Conservation (phyloP, 1,139 yeast species). For the Suhomyces maxii region DNA sequence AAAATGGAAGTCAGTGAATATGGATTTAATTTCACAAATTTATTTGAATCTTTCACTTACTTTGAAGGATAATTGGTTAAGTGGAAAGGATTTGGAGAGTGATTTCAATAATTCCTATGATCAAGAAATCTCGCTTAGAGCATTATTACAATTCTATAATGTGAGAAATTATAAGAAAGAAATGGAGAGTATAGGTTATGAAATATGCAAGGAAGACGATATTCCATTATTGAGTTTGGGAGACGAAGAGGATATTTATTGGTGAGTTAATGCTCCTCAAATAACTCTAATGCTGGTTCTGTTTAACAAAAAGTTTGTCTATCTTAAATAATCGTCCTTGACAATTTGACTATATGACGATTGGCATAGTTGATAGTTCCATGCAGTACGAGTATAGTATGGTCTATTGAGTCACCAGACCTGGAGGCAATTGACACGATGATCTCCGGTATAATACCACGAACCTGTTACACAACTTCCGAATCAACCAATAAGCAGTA, state of each 20-base stretch:
- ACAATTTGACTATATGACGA: too few species aligned
- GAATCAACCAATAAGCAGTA: too few species aligned
- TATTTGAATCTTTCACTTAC: conserved; percentile 73
- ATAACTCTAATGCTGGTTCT: too few species aligned
- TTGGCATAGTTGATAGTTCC: too few species aligned
- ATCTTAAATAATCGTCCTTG: too few species aligned
- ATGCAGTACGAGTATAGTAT: too few species aligned
- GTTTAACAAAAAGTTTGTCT: too few species aligned
- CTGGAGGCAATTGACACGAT: too few species aligned
- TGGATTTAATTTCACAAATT: conserved; percentile 90
- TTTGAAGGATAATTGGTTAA: conserved; percentile 84
- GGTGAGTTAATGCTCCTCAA: conserved; percentile 2
- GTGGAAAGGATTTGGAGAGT: conserved; percentile 76
- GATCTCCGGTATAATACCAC: too few species aligned
- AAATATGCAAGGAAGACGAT: conserved; percentile 25
- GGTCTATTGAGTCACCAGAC: too few species aligned
- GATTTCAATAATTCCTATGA: conserved; percentile 79
- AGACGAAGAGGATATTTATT: conserved; percentile 12
- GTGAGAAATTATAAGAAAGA: conserved; percentile 52
- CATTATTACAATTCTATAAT: conserved; percentile 78
- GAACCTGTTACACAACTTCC: too few species aligned
- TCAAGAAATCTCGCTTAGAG: conserved; percentile 83
- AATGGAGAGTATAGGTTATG: conserved; percentile 59
- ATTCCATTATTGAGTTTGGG: conserved; percentile 23
- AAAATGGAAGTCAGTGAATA: conserved; percentile 90